Base-by-base conservation (phyloP, 2,329 filamentous ascomycete species). In the Simplicillium aogashimaense region DNA sequence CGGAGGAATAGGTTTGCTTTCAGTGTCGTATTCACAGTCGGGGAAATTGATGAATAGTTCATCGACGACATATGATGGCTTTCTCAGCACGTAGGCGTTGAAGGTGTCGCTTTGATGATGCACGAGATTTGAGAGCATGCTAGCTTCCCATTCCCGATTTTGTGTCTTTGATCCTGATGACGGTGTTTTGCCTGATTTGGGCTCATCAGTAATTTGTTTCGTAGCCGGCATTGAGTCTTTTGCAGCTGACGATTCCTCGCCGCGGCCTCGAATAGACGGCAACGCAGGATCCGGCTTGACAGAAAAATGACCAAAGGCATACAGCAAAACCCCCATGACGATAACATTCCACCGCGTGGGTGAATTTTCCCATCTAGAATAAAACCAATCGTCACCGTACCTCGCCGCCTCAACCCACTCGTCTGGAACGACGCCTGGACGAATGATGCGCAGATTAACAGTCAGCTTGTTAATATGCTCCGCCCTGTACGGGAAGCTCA, bases 371-470 rank as follows among this genome's bases (percentile, higher is more conserved):
- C 20, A 25, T 25, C 20, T 33, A 7, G 36, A 29, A 31, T n/a
- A n/a, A 20, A 28, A 17, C n/a, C 16, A 9, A 13, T 31, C 25
- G n/a, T 29, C 20, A 16, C 12, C 13, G 28, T 39, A 39, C 8
- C 18, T 17, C 3, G 38, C 38, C n/a, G 14, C 18, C 10, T 35
- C 31, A 14, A 35, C 15, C 38, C 38, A 40, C n/a, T 40, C 38
- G 17, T 16, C 13, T 13, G 38, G 38, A 10, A 40, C 31, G 5
- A 14, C 16, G 9, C 20, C 20, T 15, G 38, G 38, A 13, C 32
- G 38, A 17, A 40, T 14, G 14, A 40, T 40, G 18, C 38, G 38
- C 20, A 40, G 13, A 14, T 35, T 29, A 25, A 40, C 35, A 14
- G 18, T 9, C 8, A 40, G 38, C 18, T 15, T 15, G 14, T 40